Percentiles rank a stretch among this genome's conserved stretches.
Conservation (phyloP, 306 rosid species). For the Hippophae rhamnoides region DNA sequence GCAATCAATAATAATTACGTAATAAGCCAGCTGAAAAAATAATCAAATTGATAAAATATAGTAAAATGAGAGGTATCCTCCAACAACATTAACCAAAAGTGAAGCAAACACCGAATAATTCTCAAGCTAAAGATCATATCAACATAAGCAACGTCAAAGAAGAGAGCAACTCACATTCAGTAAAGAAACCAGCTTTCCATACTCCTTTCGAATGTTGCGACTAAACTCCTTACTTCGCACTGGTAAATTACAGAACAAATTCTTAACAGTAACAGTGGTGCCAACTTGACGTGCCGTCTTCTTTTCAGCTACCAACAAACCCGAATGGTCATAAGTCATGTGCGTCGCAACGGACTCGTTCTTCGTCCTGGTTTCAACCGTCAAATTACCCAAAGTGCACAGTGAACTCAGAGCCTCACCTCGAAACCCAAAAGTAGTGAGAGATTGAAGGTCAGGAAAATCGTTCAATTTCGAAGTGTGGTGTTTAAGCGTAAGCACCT, state of each 20-base stretch:
- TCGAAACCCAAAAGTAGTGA: slow-evolving; percentile 84
- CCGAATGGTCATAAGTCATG: slow-evolving; percentile 68
- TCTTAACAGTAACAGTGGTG: slow-evolving; percentile 78
- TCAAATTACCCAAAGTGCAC: slow-evolving; percentile 61
- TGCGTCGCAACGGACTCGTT: slow-evolving; percentile 65
- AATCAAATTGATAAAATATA: too few species aligned
- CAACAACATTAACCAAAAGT: too few species aligned
- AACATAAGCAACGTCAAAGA: neutral
- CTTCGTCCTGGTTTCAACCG: slow-evolving; percentile 67
- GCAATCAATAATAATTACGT: too few species aligned
- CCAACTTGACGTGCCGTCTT: slow-evolving; percentile 85
- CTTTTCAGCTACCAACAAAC: slow-evolving; percentile 55
- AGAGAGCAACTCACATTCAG: slow-evolving; percentile 59
- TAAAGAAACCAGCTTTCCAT: slow-evolving; percentile 75
- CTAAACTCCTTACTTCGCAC: slow-evolving; percentile 80
- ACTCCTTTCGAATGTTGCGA: slow-evolving; percentile 85
- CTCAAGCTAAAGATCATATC: neutral
- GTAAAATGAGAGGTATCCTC: too few species aligned
- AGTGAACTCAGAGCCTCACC: slow-evolving; percentile 96
- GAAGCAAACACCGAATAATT: too few species aligned
- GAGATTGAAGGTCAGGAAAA: slow-evolving; percentile 82
- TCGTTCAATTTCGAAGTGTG: slow-evolving; percentile 75
- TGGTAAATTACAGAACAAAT: slow-evolving; percentile 66
- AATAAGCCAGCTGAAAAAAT: too few species aligned
- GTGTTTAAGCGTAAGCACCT: slow-evolving; percentile 71